A percentile compares a stretch with the other conserved stretches of the same genome.
Conservation (phyloP, 345 rosid genomes). For the Turritis glabra region DNA sequence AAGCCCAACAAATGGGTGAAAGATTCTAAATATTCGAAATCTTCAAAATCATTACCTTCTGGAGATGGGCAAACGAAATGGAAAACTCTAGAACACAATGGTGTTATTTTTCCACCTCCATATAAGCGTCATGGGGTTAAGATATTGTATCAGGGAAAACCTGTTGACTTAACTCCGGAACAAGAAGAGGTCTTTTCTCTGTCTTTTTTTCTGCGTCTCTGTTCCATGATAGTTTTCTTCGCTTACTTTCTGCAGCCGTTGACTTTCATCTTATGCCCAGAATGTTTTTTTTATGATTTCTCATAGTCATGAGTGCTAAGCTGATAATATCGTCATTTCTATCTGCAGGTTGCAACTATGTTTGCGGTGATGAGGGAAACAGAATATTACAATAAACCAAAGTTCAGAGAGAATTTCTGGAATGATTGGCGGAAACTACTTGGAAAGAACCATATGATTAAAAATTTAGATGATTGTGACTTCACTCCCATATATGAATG, state of each 20-base stretch:
- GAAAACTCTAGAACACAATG: slow-evolving; percentile 93
- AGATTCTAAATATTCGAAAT: slow-evolving; percentile 67
- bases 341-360: slow-evolving; percentile 82
- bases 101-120: slow-evolving; percentile 96
- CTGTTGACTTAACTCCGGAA: slow-evolving; percentile 75
- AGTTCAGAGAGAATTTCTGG: slow-evolving; percentile 93
- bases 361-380: slow-evolving; percentile 97
- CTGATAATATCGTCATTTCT: slow-evolving; percentile 13
- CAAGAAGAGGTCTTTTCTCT: slow-evolving; percentile 78
- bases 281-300: slow-evolving; percentile 5
- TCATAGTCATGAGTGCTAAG: slow-evolving; percentile 30
- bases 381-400: slow-evolving; percentile 76
- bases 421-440: slow-evolving; percentile 85
- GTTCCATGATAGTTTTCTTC: not conserved
- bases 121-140: slow-evolving; percentile 84
- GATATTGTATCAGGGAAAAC: slow-evolving; percentile 76
- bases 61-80: slow-evolving; percentile 98
- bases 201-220: slow-evolving; percentile 7
- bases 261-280: slow-evolving; percentile 10
- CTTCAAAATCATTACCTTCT: slow-evolving; percentile 71
- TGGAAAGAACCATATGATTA: slow-evolving; percentile 82
- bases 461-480: slow-evolving; percentile 76
- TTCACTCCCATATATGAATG: slow-evolving; percentile 88
- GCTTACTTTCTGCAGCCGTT: not conserved
- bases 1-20: slow-evolving; percentile 59